Evolutionary conservation across 169 alveolate species (phyloP), one percentile per base, ranked within the genome.

Genomic region (Amoebophrya sp.): DNA sequence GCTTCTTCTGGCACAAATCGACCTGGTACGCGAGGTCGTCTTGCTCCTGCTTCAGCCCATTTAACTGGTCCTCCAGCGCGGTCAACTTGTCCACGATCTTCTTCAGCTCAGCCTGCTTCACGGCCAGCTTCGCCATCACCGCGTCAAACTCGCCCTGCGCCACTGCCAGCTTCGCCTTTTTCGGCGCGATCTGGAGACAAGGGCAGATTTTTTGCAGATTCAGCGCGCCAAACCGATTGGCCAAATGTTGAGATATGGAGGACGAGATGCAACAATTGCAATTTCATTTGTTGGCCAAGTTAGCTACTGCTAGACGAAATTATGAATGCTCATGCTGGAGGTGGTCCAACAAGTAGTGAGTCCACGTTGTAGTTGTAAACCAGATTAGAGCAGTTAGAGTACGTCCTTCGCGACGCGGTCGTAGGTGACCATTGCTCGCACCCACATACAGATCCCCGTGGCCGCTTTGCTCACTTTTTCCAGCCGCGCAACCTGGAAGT

Each of bases 361-460:
- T n/a, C n/a, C n/a, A n/a, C n/a, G n/a, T n/a, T n/a, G n/a, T n/a
- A n/a, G n/a, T n/a, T n/a, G n/a, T n/a, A n/a, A n/a, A n/a, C n/a
- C n/a, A n/a, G n/a, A n/a, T n/a, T n/a, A n/a, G n/a, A n/a, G n/a
- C n/a, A n/a, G n/a, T n/a, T n/a, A n/a, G n/a, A n/a, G n/a, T n/a
- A n/a, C n/a, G 45, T 91, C 96, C 90, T 95, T 91, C 50, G 95
- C 95, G 38, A 96, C 97, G n/a, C 95, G 94, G 89, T 94, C 95
- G 92, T 94, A 96, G 70, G 95, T 95, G 92, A 93, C 94, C 90
- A 96, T 92, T 42, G 98, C 97, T 40, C 95, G 90, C 5, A 94
- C 95, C 98, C 98, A 96, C 91, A 90, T 90, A 91, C 96, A 95
- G 42, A 96, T 92, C 26, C 98, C 97, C 91, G 92, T 92, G 67